Evolutionary conservation across 2,329 filamentous ascomycete genomes (phyloP).

Genomic region (Phaeomoniella chlamydospora): DNA sequence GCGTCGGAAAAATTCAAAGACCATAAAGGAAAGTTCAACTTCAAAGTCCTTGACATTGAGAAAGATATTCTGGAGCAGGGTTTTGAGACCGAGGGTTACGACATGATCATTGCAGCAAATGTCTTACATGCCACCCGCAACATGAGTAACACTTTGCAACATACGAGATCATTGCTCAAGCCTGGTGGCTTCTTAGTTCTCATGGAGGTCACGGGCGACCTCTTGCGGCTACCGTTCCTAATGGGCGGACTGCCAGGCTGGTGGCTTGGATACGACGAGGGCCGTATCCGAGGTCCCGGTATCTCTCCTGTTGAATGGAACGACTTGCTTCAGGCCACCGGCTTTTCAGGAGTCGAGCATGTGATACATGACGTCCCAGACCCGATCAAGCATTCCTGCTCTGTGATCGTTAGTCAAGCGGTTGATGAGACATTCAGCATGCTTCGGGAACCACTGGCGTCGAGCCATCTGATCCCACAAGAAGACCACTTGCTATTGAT

Average conservation of each 20-base stretch:
- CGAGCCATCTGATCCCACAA: not conserved
- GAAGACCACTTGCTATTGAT: not conserved
- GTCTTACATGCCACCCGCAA: conserved; percentile 23
- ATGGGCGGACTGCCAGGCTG: conserved; percentile 19
- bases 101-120: conserved; percentile 24
- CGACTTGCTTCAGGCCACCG: conserved; percentile 13
- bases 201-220: conserved; percentile 21
- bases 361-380: not conserved
- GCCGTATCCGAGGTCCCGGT: conserved; percentile 13
- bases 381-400: not conserved
- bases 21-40: conserved; percentile 16
- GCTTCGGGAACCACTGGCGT: not conserved
- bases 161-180: conserved; percentile 23
- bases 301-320: conserved; percentile 18
- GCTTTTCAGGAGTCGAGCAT: conserved; percentile 14
- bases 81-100: conserved; percentile 16
- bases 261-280: conserved; percentile 17
- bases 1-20: conserved; percentile 16
- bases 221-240: conserved; percentile 13
- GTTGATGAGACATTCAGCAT: not conserved
- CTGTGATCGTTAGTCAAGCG: conserved; percentile 1
- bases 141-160: conserved; percentile 14
- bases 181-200: conserved; percentile 32
- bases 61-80: conserved; percentile 18
- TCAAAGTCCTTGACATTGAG: conserved; percentile 16